Evolutionary conservation across 129 eudicot species (phyloP).

Genomic region (Helianthus annuus): DNA sequence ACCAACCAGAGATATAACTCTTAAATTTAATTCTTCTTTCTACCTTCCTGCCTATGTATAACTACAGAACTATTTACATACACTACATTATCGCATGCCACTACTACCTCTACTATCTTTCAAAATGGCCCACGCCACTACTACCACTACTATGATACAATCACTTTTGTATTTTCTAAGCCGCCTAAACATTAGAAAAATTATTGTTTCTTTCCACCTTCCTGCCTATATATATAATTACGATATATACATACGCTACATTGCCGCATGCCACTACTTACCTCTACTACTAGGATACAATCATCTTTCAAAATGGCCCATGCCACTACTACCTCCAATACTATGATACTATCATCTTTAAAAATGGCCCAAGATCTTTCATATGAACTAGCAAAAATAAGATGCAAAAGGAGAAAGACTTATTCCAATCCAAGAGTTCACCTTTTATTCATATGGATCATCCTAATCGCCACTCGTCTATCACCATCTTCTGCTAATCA

Average conservation of each 20-base stretch:
- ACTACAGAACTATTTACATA: background rate
- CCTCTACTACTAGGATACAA: too few species aligned
- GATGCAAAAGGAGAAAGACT: slow-evolving; percentile 26
- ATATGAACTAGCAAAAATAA: slow-evolving; percentile 5
- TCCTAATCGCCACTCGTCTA: slow-evolving; percentile 44
- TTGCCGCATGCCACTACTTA: background rate
- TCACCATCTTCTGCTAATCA: slow-evolving; percentile 34
- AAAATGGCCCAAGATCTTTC: slow-evolving; percentile 34
- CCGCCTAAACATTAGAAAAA: too few species aligned
- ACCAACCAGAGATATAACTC: too few species aligned
- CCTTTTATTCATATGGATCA: slow-evolving; percentile 38
- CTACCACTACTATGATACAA: too few species aligned
- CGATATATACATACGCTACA: background rate
- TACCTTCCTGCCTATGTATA: background rate
- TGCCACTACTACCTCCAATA: too few species aligned
- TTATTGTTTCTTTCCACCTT: background rate
- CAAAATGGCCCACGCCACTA: too few species aligned
- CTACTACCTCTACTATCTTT: background rate
- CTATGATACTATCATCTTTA: slow-evolving; percentile 22
- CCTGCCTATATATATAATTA: background rate
- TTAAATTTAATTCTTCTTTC: background rate
- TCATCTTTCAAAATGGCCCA: too few species aligned
- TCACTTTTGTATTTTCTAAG: too few species aligned
- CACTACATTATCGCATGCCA: slow-evolving; percentile 5
- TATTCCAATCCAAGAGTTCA: slow-evolving; percentile 21